Conservation (phyloP, 2,329 filamentous ascomycete genomes). For the Didymella lethalis region DNA sequence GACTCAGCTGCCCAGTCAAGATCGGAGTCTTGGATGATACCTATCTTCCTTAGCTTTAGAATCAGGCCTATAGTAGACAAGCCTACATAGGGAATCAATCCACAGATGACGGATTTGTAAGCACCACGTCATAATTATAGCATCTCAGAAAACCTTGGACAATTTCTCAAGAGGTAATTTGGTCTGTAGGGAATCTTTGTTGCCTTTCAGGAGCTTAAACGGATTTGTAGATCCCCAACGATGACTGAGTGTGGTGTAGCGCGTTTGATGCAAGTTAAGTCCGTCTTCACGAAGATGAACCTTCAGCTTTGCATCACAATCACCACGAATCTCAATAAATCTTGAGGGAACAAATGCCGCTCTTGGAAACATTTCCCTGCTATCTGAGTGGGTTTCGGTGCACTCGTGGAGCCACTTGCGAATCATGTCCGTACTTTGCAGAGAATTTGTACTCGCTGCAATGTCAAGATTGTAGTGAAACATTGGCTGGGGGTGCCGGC, state of each 20-base stretch:
- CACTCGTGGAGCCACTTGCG: neutral
- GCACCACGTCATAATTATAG: neutral
- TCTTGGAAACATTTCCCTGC: neutral
- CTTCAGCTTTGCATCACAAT: neutral
- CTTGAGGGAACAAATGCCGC: neutral
- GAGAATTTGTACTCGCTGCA: neutral
- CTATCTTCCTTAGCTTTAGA: neutral
- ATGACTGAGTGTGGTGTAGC: neutral
- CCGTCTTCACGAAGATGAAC: neutral
- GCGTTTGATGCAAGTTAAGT: too few relatives aligned
- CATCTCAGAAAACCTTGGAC: neutral
- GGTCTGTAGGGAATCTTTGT: neutral
- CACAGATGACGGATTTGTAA: neutral
- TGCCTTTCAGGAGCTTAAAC: neutral
- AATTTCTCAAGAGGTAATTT: neutral
- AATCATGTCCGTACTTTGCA: neutral
- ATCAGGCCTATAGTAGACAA: too few relatives aligned
- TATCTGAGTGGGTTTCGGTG: neutral
- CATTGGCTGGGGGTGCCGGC: too few relatives aligned
- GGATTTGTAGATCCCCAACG: neutral
- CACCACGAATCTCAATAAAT: neutral
- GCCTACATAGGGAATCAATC: neutral
- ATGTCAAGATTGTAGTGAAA: neutral
- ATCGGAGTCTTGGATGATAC: neutral
- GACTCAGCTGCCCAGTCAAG: neutral